Conservation (phyloP, 495 filamentous ascomycete genomes). For the Daldinia vernicosa region DNA sequence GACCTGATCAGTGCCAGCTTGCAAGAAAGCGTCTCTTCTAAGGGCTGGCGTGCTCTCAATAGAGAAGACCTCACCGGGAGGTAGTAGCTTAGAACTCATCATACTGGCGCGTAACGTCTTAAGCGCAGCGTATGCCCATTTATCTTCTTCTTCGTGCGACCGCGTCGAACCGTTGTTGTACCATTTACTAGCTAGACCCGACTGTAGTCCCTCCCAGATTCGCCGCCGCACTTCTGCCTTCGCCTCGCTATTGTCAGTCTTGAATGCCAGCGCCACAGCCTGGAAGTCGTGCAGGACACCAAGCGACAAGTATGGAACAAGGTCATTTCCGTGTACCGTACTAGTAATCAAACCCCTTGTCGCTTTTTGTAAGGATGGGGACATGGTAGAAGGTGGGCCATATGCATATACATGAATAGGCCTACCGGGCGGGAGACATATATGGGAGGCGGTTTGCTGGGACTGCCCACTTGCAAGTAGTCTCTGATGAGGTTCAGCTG, state of each 20-base stretch:
- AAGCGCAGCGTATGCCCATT: slow-evolving; percentile 76
- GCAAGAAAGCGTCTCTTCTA: slow-evolving; percentile 64
- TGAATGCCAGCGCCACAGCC: slow-evolving; percentile 74
- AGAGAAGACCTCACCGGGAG: slow-evolving; percentile 79
- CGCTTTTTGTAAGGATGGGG: slow-evolving; percentile 72
- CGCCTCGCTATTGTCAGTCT: slow-evolving; percentile 70
- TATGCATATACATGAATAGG: slow-evolving; percentile 84
- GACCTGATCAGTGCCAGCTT: slow-evolving; percentile 53
- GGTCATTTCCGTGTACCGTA: slow-evolving; percentile 74
- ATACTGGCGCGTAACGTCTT: slow-evolving; percentile 73
- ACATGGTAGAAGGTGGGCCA: slow-evolving; percentile 78
- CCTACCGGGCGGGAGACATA: slow-evolving; percentile 69
- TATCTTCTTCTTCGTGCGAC: slow-evolving; percentile 63
- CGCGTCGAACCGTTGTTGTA: slow-evolving; percentile 47
- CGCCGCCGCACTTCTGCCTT: slow-evolving; percentile 71
- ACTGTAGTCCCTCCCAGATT: slow-evolving; percentile 69
- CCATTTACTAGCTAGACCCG: slow-evolving; percentile 56
- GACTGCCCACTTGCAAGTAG: slow-evolving; percentile 49
- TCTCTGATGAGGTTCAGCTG: slow-evolving; percentile 53
- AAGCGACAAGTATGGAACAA: slow-evolving; percentile 77
- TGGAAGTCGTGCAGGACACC: slow-evolving; percentile 81
- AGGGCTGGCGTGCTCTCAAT: slow-evolving; percentile 70
- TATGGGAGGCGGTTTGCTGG: slow-evolving; percentile 38
- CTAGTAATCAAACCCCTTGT: slow-evolving; percentile 81
- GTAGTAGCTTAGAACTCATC: slow-evolving; percentile 73